Evolutionary conservation across 129 eudicot species (phyloP), one percentile per base, ranked within the genome.

Genomic region (Saposhnikovia divaricata): DNA sequence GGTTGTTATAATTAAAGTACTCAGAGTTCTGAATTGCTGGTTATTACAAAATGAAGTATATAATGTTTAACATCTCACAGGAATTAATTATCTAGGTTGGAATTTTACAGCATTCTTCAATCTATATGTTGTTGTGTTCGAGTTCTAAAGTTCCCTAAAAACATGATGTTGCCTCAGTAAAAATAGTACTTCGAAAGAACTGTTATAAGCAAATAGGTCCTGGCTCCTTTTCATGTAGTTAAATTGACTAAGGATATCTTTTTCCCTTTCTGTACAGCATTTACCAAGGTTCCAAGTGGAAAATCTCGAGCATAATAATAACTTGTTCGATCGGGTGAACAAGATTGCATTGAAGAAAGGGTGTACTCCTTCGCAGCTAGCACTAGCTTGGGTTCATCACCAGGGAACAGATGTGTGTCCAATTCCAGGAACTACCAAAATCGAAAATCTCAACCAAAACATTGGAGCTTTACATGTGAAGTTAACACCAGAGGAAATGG

Each of bases 371-470:
- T 68, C 73, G 10, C 73, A 68, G 73, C 73, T 68, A 68, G 73
- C 73, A 68, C 73, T 68, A 23, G 21, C 73, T 6, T 68, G 73
- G 73, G 73, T 68, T 31, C 73, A 68, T 31, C 73, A 68, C 43
- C 43, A 68, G 42, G 73, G 69, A 61, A 25, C 69, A 27, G 43
- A 68, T 68, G 73, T 68, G 73, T 68, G 73, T 68, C 73, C 42
- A 5, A 68, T 68, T 68, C 73, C 73, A 28, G 43, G 73, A 27
- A 68, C 73, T 15, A 68, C 73, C 21, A 68, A 68, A 15, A 31
- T 68, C 4, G 73, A 31, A 68, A 68, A 68, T 68, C 43, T 68
- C 23, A 31, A 4, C 38, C 73, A 68, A 31, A 68, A 68, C 9
- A 68, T 68, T 14, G 73, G 73, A 68, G 73, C 73, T 31, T 68